Evolutionary conservation across 495 filamentous ascomycete genomes (phyloP).

Genomic region (Penicillium cataractarum): DNA sequence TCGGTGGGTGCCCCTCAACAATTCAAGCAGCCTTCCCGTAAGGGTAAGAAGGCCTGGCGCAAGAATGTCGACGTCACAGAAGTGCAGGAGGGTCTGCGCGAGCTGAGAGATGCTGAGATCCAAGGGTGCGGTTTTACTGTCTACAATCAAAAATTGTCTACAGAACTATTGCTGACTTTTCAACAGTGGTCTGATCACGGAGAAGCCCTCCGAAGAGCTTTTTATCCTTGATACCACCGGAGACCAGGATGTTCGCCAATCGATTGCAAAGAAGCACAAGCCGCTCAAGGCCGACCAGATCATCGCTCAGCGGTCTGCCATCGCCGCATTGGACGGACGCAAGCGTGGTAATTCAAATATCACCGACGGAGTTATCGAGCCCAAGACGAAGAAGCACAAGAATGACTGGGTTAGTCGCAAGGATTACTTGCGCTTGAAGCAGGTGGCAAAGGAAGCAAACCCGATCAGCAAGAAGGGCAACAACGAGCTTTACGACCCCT

Average conservation of each 20-base stretch:
- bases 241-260: conserved; percentile 60
- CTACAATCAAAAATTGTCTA: not conserved
- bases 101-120: conserved; percentile 84
- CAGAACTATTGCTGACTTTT: conserved; percentile 13
- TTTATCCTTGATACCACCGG: conserved; percentile 83
- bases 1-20: conserved; percentile 54
- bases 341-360: conserved; percentile 67
- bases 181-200: conserved; percentile 76
- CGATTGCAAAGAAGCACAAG: conserved; percentile 68
- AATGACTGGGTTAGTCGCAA: conserved; percentile 77
- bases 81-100: conserved; percentile 79
- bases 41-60: conserved; percentile 98
- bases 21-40: conserved; percentile 84
- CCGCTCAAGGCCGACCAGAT: conserved; percentile 88
- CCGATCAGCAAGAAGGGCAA: conserved; percentile 58
- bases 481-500: conserved; percentile 70
- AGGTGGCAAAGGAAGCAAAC: conserved; percentile 73
- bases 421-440: conserved; percentile 75
- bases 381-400: conserved; percentile 69
- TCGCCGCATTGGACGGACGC: conserved; percentile 72
- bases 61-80: conserved; percentile 95
- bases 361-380: conserved; percentile 69
- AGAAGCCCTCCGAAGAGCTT: conserved; percentile 76
- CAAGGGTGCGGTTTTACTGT: conserved; percentile 64
- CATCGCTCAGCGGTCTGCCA: conserved; percentile 76